phyloP scores from a whole-genome alignment of 2,329 filamentous ascomycete species.

The Trichocomaceae sp. region DNA sequence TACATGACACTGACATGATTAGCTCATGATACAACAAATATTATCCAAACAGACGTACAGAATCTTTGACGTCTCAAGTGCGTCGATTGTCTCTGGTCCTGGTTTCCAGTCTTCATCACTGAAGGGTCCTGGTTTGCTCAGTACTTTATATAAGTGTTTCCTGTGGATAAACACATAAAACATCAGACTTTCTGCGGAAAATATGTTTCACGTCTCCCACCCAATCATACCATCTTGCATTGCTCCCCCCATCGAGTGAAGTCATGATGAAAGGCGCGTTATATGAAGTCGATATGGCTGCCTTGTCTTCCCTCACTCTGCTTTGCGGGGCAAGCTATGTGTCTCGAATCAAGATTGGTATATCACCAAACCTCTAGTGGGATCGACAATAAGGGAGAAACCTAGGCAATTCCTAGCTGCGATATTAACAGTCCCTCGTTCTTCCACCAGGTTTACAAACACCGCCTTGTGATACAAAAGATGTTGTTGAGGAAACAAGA shows the following conservation, averaged over 20 bases:
- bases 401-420: not conserved
- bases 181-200: not conserved
- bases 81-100: slow-evolving; percentile 47
- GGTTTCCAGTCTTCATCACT: slow-evolving; percentile 59
- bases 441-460: not conserved
- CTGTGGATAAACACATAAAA: slow-evolving; percentile 40
- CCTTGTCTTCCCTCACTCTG: not conserved
- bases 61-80: slow-evolving; percentile 65
- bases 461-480: not conserved
- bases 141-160: slow-evolving; percentile 76
- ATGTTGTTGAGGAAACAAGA: not conserved
- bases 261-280: slow-evolving; percentile 5
- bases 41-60: slow-evolving; percentile 49
- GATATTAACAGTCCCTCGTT: not conserved
- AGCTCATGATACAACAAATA: slow-evolving; percentile 16
- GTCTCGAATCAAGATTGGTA: not conserved
- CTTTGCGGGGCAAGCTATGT: not conserved
- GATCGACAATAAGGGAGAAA: not conserved
- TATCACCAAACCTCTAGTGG: not conserved
- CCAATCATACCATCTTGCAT: slow-evolving; percentile 23
- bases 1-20: slow-evolving; percentile 46
- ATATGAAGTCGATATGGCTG: not conserved
- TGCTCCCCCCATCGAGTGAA: slow-evolving; percentile 6
- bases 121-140: slow-evolving; percentile 71
- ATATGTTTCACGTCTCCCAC: not conserved